These are phyloP conservation scores for Starmerella bombicola DNA, from an alignment of 805 yeast species.

Conservation along the genomic window DNA sequence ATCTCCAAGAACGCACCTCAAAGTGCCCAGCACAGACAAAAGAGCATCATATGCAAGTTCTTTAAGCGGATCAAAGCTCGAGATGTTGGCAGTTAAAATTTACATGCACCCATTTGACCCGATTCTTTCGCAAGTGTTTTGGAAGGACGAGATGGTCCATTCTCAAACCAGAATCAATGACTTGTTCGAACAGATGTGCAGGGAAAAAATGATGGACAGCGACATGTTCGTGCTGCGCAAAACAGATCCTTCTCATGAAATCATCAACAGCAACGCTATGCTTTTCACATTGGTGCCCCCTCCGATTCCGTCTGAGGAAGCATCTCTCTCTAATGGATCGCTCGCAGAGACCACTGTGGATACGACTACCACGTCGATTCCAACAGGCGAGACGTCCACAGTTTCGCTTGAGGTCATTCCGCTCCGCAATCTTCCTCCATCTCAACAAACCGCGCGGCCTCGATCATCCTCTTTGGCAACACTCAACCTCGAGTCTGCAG, in stretches of 20 bases:
- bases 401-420: conserved; percentile 10
- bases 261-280: conserved; percentile 2
- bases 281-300: not conserved
- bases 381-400: not conserved
- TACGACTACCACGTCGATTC: not conserved
- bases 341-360: not conserved
- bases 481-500: not conserved
- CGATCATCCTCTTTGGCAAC: not conserved
- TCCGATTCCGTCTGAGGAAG: not conserved
- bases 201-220: conserved; percentile 25
- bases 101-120: conserved; percentile 29
- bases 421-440: conserved; percentile 4
- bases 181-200: conserved; percentile 27
- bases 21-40: not conserved
- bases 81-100: conserved; percentile 17
- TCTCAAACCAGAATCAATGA: conserved; percentile 18
- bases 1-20: not conserved
- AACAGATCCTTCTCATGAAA: conserved; percentile 20
- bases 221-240: conserved; percentile 26
- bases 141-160: conserved; percentile 22
- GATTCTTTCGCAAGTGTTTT: conserved; percentile 23
- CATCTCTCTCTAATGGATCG: not conserved
- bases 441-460: conserved; percentile 1
- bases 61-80: conserved; percentile 7
- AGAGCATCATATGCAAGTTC: conserved; percentile 5